Evolutionary conservation across 371 early-diverging fungal genomes (phyloP).

Genomic region (Nematocida parisii): DNA sequence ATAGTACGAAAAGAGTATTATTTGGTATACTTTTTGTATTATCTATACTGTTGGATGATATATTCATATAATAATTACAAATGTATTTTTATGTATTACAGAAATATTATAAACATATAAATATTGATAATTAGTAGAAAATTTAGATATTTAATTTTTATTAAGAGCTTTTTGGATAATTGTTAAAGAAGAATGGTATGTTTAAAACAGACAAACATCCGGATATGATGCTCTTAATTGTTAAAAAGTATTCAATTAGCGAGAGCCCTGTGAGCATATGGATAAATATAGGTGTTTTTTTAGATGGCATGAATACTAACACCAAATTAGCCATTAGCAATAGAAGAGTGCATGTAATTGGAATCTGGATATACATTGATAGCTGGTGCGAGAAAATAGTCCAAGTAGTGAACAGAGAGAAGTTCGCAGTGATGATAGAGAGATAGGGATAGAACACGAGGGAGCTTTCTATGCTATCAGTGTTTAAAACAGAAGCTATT

Average conservation of each 20-base stretch:
- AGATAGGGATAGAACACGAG: constrained; percentile 2
- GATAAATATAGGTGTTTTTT: not conserved
- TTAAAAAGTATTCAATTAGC: not conserved
- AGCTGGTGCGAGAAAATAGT: constrained; percentile 15
- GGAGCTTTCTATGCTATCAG: not conserved
- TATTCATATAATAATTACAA: no score
- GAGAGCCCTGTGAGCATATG: not conserved
- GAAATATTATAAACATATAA: no score
- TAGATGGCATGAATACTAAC: not conserved
- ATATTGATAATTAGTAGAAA: not conserved
- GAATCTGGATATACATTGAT: not conserved
- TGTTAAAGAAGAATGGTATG: constrained; percentile 24
- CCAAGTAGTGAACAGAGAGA: not conserved
- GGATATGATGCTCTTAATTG: not conserved
- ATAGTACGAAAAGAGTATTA: no score
- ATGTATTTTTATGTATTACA: no score
- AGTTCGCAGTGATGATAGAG: not conserved
- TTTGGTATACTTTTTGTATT: no score
- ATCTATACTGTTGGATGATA: no score
- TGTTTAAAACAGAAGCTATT: not conserved
- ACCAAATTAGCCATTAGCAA: not conserved
- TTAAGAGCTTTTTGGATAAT: not conserved
- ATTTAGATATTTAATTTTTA: not conserved
- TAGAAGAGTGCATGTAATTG: not conserved
- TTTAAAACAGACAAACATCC: not conserved